These are phyloP conservation scores for Sicyos baderoa DNA, from an alignment of 306 rosid genomes.

Conservation along the genomic window DNA sequence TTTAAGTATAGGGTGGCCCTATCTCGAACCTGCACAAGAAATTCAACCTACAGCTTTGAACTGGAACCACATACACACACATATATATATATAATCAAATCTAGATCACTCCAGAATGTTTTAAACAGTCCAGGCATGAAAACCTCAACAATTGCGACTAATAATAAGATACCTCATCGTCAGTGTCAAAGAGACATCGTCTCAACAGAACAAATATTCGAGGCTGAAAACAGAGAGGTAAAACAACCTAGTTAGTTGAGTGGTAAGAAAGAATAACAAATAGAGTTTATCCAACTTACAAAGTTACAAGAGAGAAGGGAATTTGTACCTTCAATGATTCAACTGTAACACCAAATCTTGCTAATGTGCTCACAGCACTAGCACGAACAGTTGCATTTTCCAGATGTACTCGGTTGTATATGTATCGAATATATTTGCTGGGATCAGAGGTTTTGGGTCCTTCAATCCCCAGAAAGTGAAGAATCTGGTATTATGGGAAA, in stretches of 20 bases:
- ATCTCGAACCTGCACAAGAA: constrained; percentile 72
- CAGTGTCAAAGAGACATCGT: constrained; percentile 90
- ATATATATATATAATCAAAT: neutral
- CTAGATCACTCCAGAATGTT: neutral
- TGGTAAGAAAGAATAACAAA: constrained; percentile 9
- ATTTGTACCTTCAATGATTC: constrained; percentile 66
- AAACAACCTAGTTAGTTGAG: constrained; percentile 20
- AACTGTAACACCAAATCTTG: constrained; percentile 89
- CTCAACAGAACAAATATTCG: constrained; percentile 69
- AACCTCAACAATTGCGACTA: constrained; percentile 9
- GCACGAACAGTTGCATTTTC: constrained; percentile 98
- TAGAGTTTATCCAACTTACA: neutral
- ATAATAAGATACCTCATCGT: constrained; percentile 64
- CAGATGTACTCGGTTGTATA: constrained; percentile 94
- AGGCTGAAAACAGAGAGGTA: constrained; percentile 51
- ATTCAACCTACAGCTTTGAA: neutral
- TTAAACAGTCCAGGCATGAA: neutral
- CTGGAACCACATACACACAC: neutral
- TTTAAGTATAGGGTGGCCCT: constrained; percentile 86
- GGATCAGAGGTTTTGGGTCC: constrained; percentile 99
- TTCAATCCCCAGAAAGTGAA: constrained; percentile 92
- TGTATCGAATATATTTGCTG: constrained; percentile 87
- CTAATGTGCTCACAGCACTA: constrained; percentile 94
- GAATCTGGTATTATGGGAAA: constrained; percentile 44
- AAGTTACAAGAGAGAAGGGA: constrained; percentile 6